phyloP scores from a whole-genome alignment of 164 flowering plant species.

The Stephania japonica region DNA sequence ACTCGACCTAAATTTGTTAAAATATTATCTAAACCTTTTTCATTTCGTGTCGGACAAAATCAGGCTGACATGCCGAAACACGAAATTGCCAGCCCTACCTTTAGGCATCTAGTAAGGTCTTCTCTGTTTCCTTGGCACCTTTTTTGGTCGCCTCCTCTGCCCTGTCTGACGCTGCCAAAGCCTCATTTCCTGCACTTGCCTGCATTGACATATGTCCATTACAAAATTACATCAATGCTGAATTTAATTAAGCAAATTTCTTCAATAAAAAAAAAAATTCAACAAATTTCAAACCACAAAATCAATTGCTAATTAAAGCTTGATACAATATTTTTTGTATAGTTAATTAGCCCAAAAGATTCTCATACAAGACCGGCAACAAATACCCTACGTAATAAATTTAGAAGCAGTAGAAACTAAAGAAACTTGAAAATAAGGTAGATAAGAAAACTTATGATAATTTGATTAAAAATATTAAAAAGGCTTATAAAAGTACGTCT shows the following conservation, averaged over 20 bases:
- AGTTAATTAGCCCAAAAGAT: neutral
- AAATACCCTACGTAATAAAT: too few relatives aligned
- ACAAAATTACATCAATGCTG: neutral
- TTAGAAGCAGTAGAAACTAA: too few relatives aligned
- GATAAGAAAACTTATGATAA: neutral
- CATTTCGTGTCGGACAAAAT: too few relatives aligned
- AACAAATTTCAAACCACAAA: too few relatives aligned
- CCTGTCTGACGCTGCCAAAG: conserved; percentile 6
- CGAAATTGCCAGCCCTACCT: too few relatives aligned
- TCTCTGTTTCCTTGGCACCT: conserved; percentile 9
- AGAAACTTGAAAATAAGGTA: too few relatives aligned
- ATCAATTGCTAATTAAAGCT: neutral
- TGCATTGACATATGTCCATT: neutral
- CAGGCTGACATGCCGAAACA: too few relatives aligned
- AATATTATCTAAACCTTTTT: too few relatives aligned
- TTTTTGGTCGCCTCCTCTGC: conserved; percentile 5
- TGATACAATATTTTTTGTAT: too few relatives aligned
- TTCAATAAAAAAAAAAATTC: neutral
- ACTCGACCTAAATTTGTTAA: too few relatives aligned
- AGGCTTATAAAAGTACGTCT: neutral
- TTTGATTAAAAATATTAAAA: too few relatives aligned
- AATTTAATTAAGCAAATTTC: neutral
- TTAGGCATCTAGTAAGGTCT: conserved; percentile 5
- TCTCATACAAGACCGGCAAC: neutral
- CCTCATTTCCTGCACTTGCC: conserved; percentile 17